Conservation (phyloP, 768 basidiomycete species). For the Clavulina sp. region DNA sequence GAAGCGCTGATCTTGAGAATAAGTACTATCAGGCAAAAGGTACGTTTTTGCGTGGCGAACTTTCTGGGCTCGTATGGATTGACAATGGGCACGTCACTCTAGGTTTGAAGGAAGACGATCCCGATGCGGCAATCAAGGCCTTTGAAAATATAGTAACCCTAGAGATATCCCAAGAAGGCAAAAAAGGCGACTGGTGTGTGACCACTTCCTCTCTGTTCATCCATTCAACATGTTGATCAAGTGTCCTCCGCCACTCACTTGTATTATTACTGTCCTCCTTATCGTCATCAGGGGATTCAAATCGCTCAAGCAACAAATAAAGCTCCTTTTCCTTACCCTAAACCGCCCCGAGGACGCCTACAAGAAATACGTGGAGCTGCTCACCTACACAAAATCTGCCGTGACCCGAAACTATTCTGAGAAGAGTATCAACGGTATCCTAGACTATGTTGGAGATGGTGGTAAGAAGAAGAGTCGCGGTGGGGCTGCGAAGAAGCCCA, state of each 20-base stretch:
- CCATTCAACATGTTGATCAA: constrained; percentile 2
- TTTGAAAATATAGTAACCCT: constrained; percentile 72
- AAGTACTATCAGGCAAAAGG: constrained; percentile 97
- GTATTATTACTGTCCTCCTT: background rate
- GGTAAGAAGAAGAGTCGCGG: constrained; percentile 34
- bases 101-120: constrained; percentile 66
- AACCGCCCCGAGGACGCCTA: constrained; percentile 72
- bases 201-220: background rate
- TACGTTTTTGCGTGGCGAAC: constrained; percentile 23
- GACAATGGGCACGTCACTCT: background rate
- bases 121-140: constrained; percentile 79
- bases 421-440: constrained; percentile 94
- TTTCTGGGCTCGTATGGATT: background rate
- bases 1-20: constrained; percentile 88
- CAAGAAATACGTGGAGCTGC: constrained; percentile 63
- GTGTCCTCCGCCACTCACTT: background rate
- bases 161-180: no score
- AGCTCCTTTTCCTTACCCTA: constrained; percentile 68
- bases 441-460: constrained; percentile 88
- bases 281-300: constrained; percentile 75
- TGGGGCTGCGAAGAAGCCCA: constrained; percentile 13
- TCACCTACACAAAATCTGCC: constrained; percentile 89
- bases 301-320: constrained; percentile 92
- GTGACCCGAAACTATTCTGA: constrained; percentile 94
- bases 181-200: constrained; percentile 77